A percentile compares a stretch with the other conserved stretches of the same genome.
These are phyloP conservation scores for Coffea canephora DNA, from an alignment of 257 asterid genomes.

Conservation along the genomic window DNA sequence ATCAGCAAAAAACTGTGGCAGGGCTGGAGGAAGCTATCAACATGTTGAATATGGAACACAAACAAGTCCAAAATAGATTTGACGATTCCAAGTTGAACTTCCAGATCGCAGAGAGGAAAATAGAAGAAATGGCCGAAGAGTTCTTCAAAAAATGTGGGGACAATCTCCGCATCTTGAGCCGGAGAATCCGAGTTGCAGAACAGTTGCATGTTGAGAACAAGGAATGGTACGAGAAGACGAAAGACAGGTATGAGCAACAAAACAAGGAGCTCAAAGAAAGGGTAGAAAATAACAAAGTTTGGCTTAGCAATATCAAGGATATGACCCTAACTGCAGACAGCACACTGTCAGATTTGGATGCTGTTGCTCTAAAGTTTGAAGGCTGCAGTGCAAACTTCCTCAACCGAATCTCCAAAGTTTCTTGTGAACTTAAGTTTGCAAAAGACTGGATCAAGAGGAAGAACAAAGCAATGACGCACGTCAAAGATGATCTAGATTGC, in stretches of 20 bases:
- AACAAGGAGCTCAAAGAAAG: slow-evolving; percentile 41
- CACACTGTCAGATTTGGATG: slow-evolving; percentile 47
- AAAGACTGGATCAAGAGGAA: slow-evolving; percentile 70
- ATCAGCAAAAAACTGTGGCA: slow-evolving; percentile 29
- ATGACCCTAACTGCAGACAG: slow-evolving; percentile 48
- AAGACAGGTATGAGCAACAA: slow-evolving; percentile 37
- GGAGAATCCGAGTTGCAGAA: slow-evolving; percentile 80
- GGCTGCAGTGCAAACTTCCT: slow-evolving; percentile 50
- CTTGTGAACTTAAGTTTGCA: slow-evolving; percentile 61
- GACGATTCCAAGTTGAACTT: slow-evolving; percentile 37
- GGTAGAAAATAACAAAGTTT: slow-evolving; percentile 19
- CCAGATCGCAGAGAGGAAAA: slow-evolving; percentile 46
- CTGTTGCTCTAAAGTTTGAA: slow-evolving; percentile 51
- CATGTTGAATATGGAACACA: slow-evolving; percentile 31
- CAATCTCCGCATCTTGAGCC: slow-evolving; percentile 61
- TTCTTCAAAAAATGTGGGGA: slow-evolving; percentile 64
- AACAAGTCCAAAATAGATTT: slow-evolving; percentile 13
- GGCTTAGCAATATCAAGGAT: slow-evolving; percentile 41
- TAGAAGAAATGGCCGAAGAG: slow-evolving; percentile 67
- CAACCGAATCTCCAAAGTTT: slow-evolving; percentile 66
- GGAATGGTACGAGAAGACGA: slow-evolving; percentile 57
- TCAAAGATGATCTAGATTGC: slow-evolving; percentile 51
- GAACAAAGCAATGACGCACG: slow-evolving; percentile 36
- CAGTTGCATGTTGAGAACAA: slow-evolving; percentile 74
- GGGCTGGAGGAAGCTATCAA: slow-evolving; percentile 6